Evolutionary conservation across 495 filamentous ascomycete species (phyloP), one percentile per base, ranked within the genome.

Genomic region (Umbilicaria muhlenbergii): DNA sequence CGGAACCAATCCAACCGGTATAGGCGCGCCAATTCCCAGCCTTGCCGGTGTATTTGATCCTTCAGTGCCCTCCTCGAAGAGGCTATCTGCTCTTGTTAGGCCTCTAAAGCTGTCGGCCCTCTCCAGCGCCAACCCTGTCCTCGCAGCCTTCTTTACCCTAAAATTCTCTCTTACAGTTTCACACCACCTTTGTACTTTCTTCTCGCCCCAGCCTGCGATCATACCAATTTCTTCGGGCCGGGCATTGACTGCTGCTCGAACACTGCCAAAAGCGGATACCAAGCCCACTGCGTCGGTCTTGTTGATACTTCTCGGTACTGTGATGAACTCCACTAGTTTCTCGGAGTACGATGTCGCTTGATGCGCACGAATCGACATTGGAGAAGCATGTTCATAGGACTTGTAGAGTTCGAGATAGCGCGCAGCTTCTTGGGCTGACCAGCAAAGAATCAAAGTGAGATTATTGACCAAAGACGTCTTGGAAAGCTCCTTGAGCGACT

Each of bases 331-430:
- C n/a, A 88, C 77, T 34, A 99, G 65, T 34, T 80, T 80, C 45
- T 94, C 84, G n/a, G 77, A 71, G 52, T 94, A 95, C 12, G 78
- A 75, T 39, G 77, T 80, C 1, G 81, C 73, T 57, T 91, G 84
- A 49, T 86, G 80, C 5, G 84, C 82, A 47, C 76, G 75, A 56
- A 98, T 96, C 11, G 78, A 75, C 2, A 73, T 76, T 8, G 87
- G 83, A 39, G 77, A 75, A 1, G 87, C 82, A 56, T 91, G 74
- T 61, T 96, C 91, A 46, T 81, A 94, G 0, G 77, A 82, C 54
- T 96, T 99, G 70, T 85, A 96, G 14, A 92, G 64, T 54, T 95
- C 89, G 17, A 99, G 71, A 54, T 96, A 99, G 44, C 88, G 74
- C 0, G 80, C 91, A 3, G 87, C 88, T 64, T 99, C 92, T 45